Evolutionary conservation across 140 eudicot species (phyloP), one percentile per base, ranked within the genome.

Genomic region (Anethum foeniculum): DNA sequence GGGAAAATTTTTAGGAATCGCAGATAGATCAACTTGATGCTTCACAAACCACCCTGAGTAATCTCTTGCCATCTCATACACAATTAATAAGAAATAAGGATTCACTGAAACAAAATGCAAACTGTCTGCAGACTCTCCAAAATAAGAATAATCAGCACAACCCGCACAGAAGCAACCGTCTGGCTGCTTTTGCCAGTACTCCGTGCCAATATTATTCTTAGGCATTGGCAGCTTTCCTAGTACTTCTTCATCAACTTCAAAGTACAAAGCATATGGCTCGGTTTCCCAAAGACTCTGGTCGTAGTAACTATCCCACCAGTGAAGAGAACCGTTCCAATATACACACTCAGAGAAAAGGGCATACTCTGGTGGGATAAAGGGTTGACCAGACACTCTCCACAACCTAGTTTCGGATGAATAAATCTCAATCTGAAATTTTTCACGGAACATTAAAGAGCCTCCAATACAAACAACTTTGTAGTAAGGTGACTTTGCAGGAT

Each of bases 11-110:
- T 80, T 72, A 38, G 73, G 74, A 48, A 80, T 77, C 43, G 64
- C 88, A 38, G 54, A 80, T 67, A 89, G 85, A 79, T 86, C 83
- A 38, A 89, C 86, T 69, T 81, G 82, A 27, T 89, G 85, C 84
- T 81, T 89, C 27, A 86, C 78, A 9, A 65, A 83, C 90, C 88
- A 86, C 77, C 73, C 0, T 18, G 85, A 86, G 43, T 89, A 89
- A 19, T 86, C 87, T 28, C 81, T 86, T 38, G 79, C 69, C 39
- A 89, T 82, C 71, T 84, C 92, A 38, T 77, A 89, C 48, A 89
- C 88, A 82, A 80, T 32, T 5, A 67, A 34, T n/a, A 67, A 12
- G 49, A 9, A 36, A 36, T 19, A 71, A 43, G 62, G n/a, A 16
- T 41, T 38, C 0, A 51, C 67, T 9, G 71, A 69, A 72, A 82